Base-by-base conservation (phyloP, 805 yeast genomes). In the Maudiozyma barnettii region DNA sequence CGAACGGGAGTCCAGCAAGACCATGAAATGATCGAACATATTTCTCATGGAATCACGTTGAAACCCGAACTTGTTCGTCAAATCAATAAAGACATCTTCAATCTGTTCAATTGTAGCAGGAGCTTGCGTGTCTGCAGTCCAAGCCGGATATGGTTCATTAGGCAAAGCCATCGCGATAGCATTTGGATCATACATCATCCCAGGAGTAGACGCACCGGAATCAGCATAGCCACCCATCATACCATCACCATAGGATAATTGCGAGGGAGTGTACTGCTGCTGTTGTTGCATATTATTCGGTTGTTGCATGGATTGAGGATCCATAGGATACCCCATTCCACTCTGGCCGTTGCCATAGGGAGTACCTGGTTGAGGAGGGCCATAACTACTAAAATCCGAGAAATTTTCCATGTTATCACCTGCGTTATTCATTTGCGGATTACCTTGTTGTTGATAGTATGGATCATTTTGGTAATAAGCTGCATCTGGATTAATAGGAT, bases 61-160 rank as follows among this genome's bases (percentile, higher is more conserved):
- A 75, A 85, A 85, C 62, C 95, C 95, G 61, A 85, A 84, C 67
- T 80, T 82, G 69, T 84, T 84, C 39, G 91, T 73, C 65, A 85
- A 72, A 66, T 85, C 93, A 60, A 85, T 85, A 63, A 85, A 85
- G 36, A 84, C 79, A 70, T 85, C 95, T 70, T 85, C 95, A 63
- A 85, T 82, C 65, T 85, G 91, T 67, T 85, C 93, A 47, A 85
- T 76, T 43, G 87, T 74, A 49, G 84, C 82, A 12, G 95, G 95
- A 22, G 91, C 88, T 66, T 84, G 91, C 48, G 84, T 90, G 68
- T 93, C 98, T 42, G 95, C 95, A 22, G 96, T 86, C 99, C 99
- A 93, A 45, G 99, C 98, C 40, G 99, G 99, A 67, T 91, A 93
- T 31, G 99, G 99, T 67, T 93, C 93, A 41, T 89, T 79, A 58